Evolutionary conservation across 164 flowering plant species (phyloP), one percentile per base, ranked within the genome.

Genomic region (Cinnamomum micranthum): DNA sequence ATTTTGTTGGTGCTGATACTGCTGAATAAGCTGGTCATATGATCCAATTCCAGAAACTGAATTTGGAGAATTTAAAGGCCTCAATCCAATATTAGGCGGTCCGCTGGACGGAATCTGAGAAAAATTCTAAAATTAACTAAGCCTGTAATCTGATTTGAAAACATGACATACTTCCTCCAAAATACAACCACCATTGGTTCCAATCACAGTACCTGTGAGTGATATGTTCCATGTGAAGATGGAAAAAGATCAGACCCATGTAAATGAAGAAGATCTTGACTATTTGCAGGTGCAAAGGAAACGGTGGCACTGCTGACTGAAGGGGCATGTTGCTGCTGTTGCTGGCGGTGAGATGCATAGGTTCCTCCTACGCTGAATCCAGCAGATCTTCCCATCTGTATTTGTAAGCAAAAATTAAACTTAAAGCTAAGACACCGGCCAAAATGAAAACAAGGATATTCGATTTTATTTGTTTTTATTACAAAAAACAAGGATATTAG

Each of bases 11-110:
- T 91, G 98, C 73, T 88, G 97, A 82, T 90, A 90, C 68, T 94
- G 93, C 85, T 91, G 98, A 69, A 94, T 79, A 71, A 94, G 84
- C 77, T 91, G 99, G 72, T 94, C 99, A 81, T 92, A 94, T 33
- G 94, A 79, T 19, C 89, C 92, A 31, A 87, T 86, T 35, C 88
- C 90, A 78, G 91, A 85, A 75, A 80, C 88, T 24, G 90, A 72
- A 83, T 79, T 89, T 41, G 86, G 77, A 72, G 90, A 84, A 79
- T 89, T 91, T 73, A 91, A 68, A 77, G 98, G 87, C 80, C 99
- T 87, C 65, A 92, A 80, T 74, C 98, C 97, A 80, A 91, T 86
- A 63, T 89, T 93, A 73, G 90, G 90, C 27, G 88, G 90, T 68
- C 97, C 97, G 79, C 87, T 84, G 28, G 85, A 81, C 91, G 90